These are phyloP conservation scores for Multifurca ochricompacta DNA, from an alignment of 768 basidiomycete genomes.

Conservation along the genomic window DNA sequence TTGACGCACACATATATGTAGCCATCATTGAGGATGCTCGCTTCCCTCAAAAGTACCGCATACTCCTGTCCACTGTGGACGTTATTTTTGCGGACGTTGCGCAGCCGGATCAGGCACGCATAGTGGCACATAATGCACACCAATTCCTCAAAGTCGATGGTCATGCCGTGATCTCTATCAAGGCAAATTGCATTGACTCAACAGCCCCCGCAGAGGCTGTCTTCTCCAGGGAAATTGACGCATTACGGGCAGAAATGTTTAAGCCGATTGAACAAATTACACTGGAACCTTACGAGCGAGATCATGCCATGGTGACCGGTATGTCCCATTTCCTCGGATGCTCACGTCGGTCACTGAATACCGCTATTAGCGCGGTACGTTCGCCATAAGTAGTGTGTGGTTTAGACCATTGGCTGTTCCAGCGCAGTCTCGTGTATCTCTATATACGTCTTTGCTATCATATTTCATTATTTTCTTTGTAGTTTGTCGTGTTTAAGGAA, in stretches of 20 bases:
- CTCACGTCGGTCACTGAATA: slow-evolving; percentile 1
- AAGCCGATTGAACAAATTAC: slow-evolving; percentile 96
- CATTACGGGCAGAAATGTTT: slow-evolving; percentile 67
- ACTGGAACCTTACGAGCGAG: slow-evolving; percentile 86
- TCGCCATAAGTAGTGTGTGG: slow-evolving; percentile 36
- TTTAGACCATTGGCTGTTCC: not conserved
- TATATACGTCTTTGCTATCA: slow-evolving; percentile 14
- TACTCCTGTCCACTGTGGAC: slow-evolving; percentile 92
- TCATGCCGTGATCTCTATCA: slow-evolving; percentile 93
- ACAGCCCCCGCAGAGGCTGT: slow-evolving; percentile 86
- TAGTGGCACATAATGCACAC: slow-evolving; percentile 87
- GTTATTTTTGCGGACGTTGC: slow-evolving; percentile 98
- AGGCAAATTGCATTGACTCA: slow-evolving; percentile 98
- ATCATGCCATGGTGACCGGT: slow-evolving; percentile 88
- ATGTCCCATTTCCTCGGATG: slow-evolving; percentile 23
- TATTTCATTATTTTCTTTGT: slow-evolving; percentile 8
- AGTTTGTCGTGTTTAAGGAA: slow-evolving; percentile 9
- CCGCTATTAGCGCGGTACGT: slow-evolving; percentile 36
- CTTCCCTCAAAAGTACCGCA: slow-evolving; percentile 92
- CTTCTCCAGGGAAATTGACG: slow-evolving; percentile 82
- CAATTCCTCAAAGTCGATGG: slow-evolving; percentile 94
- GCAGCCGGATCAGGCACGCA: slow-evolving; percentile 98
- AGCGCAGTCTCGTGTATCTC: slow-evolving; percentile 15
- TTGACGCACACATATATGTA: slow-evolving; percentile 26
- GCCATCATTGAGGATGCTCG: slow-evolving; percentile 98